These are phyloP conservation scores for Candida tetrigidarum DNA, from an alignment of 1,139 yeast genomes.

Conservation along the genomic window DNA sequence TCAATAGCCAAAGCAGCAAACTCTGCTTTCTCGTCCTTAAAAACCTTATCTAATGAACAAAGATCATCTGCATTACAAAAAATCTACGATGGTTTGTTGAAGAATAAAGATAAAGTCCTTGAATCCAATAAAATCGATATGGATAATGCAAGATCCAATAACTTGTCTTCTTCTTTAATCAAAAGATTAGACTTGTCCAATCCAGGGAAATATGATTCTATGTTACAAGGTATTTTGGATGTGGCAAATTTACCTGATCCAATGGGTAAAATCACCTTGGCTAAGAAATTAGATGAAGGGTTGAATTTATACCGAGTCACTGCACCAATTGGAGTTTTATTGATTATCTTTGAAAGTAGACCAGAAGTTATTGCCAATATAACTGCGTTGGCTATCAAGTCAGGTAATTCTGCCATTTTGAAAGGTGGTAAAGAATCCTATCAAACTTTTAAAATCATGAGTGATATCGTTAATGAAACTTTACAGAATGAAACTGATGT, in stretches of 20 bases:
- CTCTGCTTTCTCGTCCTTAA: constrained; percentile 75
- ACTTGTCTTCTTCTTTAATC: constrained; percentile 69
- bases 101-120: constrained; percentile 62
- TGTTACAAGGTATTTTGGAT: constrained; percentile 94
- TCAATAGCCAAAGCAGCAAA: constrained; percentile 82
- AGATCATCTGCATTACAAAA: constrained; percentile 74
- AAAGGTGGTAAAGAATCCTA: constrained; percentile 97
- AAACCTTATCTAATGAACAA: constrained; percentile 73
- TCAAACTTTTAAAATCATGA: constrained; percentile 83
- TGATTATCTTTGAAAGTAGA: constrained; percentile 93
- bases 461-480: constrained; percentile 67
- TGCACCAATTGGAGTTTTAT: constrained; percentile 92
- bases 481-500: constrained; percentile 62
- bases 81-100: constrained; percentile 69
- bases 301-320: constrained; percentile 80
- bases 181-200: constrained; percentile 82
- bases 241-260: constrained; percentile 91
- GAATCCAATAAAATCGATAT: constrained; percentile 77
- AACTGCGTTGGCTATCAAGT: constrained; percentile 92
- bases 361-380: constrained; percentile 99
- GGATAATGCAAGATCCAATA: constrained; percentile 61
- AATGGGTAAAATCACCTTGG: constrained; percentile 81
- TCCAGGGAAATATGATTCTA: constrained; percentile 85
- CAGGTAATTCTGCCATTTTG: constrained; percentile 93
- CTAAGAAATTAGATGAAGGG: constrained; percentile 85